Conservation (phyloP, 768 basidiomycete genomes). For the Suillus subaureus region DNA sequence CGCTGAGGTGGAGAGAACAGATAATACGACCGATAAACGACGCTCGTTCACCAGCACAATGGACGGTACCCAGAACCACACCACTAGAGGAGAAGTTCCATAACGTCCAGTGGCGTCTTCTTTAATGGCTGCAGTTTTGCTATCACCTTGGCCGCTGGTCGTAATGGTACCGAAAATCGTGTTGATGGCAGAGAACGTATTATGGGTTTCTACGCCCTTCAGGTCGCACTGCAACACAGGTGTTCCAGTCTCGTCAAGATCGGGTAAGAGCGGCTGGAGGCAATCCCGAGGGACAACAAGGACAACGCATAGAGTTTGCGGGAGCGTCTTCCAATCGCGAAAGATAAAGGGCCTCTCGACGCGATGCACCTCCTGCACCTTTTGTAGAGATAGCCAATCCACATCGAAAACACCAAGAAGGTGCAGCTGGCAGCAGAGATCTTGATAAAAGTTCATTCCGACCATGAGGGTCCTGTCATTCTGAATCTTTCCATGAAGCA, state of each 20-base stretch:
- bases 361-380: slow-evolving; percentile 14
- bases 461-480: slow-evolving; percentile 22
- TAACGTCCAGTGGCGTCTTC: slow-evolving; percentile 21
- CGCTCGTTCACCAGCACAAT: slow-evolving; percentile 15
- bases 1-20: slow-evolving; percentile 16
- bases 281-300: slow-evolving; percentile 34
- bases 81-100: slow-evolving; percentile 20
- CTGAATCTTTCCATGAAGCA: slow-evolving; percentile 24
- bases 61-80: slow-evolving; percentile 23
- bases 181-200: slow-evolving; percentile 22
- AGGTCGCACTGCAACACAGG: slow-evolving; percentile 26
- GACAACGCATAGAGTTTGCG: slow-evolving; percentile 33
- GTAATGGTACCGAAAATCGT: slow-evolving; percentile 24
- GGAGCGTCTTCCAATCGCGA: slow-evolving; percentile 30
- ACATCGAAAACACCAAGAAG: slow-evolving; percentile 41
- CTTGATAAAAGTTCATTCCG: slow-evolving; percentile 43
- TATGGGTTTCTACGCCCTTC: slow-evolving; percentile 6
- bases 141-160: slow-evolving; percentile 22
- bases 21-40: slow-evolving; percentile 19
- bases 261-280: slow-evolving; percentile 23
- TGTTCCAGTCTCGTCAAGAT: slow-evolving; percentile 23
- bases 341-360: slow-evolving; percentile 26
- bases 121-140: slow-evolving; percentile 14
- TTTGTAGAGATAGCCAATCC: slow-evolving; percentile 19
- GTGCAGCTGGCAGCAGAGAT: slow-evolving; percentile 48